Base-by-base conservation (phyloP, 2,329 filamentous ascomycete genomes). In the Neonectria punicea region DNA sequence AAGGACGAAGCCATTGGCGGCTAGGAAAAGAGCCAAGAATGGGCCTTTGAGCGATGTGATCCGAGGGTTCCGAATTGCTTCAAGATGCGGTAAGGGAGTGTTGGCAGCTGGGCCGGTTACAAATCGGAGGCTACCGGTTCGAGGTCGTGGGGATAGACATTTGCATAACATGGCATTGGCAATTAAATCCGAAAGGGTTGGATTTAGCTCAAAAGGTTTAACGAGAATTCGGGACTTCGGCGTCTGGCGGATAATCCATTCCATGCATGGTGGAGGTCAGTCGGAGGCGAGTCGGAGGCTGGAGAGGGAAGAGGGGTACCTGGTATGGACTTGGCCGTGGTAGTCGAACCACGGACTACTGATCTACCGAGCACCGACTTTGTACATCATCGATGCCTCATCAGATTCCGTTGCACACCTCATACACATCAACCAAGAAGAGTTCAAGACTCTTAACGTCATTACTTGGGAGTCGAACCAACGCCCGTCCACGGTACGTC, bases 1-100 rank as follows among this genome's bases (percentile, higher is more conserved):
- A 18, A 10, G 20, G n/a, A 61, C 36, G 58, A 53, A 34, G 43
- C 22, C 53, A 50, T 28, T 54, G 53, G 55, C 13, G 44, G 36
- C 25, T 22, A 55, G 28, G 49, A 18, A 43, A 55, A 41, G n/a
- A 53, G 54, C 22, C 53, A 50, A 43, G 56, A 32, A 50, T 25
- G 36, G 11, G 10, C 13, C 18, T 16, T 39, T 43, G 47, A 5
- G 47, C 44, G 25, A 67, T 68, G 36, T n/a, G n/a, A 43, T 20
- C 73, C 73, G 72, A 69, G 39, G 67, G 67, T 73, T 75, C 74
- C 74, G 74, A 73, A 71, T 75, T 70, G 65, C 71, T 73, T 75
- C 70, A 69, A 67, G 28, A 62, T 58, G 61, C 57, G 65, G 54
- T 61, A 49, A 65, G 58, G n/a, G 25, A 61, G n/a, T n/a, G 18